Evolutionary conservation across 202 grass and related monocot genomes (phyloP).

Genomic region (Bolboschoenoplectus hybrid): DNA sequence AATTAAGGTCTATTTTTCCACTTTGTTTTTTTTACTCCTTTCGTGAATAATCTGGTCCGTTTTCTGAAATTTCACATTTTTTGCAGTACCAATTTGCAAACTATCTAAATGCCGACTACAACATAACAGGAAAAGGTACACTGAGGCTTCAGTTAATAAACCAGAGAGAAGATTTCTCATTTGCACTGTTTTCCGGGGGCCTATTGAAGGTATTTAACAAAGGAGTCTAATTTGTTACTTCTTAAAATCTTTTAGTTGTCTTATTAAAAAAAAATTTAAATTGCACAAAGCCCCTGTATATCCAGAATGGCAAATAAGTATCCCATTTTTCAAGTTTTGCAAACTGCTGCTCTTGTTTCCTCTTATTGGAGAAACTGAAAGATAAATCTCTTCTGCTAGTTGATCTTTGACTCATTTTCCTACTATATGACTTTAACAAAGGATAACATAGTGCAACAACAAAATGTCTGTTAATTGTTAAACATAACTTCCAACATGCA

Average conservation of each 20-base stretch:
- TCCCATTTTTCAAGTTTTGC: not conserved
- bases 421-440: not conserved
- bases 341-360: not conserved
- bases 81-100: constrained; percentile 89
- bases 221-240: constrained; percentile 36
- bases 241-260: not conserved
- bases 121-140: constrained; percentile 64
- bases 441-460: not conserved
- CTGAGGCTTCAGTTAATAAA: constrained; percentile 93
- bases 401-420: not conserved
- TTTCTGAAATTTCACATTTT: constrained; percentile 39
- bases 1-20: constrained; percentile 62
- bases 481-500: not conserved
- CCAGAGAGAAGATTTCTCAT: constrained; percentile 84
- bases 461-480: not conserved
- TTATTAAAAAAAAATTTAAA: constrained; percentile 3
- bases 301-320: not conserved
- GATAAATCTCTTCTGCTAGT: not conserved
- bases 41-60: constrained; percentile 4
- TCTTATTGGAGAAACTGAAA: not conserved
- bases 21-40: not conserved
- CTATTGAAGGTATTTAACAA: constrained; percentile 60
- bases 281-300: not conserved
- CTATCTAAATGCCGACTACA: constrained; percentile 58
- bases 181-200: constrained; percentile 86